These are phyloP conservation scores for Lichtheimia ornata DNA, from an alignment of 371 early-diverging fungal genomes.

Conservation along the genomic window DNA sequence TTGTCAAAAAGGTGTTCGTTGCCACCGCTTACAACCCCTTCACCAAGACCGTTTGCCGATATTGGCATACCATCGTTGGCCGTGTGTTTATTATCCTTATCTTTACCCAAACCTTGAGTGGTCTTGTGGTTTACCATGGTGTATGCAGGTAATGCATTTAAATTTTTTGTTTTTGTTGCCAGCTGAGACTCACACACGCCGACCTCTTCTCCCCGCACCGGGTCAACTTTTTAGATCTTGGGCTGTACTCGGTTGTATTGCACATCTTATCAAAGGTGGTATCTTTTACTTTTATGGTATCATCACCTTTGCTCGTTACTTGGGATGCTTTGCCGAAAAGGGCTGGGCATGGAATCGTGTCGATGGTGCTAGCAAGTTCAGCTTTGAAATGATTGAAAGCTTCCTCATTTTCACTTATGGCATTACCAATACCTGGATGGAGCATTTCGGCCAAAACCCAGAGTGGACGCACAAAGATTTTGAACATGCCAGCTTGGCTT, in stretches of 20 bases:
- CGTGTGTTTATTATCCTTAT: slow-evolving; percentile 43
- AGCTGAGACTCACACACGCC: too few relatives aligned
- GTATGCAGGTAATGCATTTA: slow-evolving; percentile 37
- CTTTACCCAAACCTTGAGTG: slow-evolving; percentile 49
- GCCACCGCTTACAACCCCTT: slow-evolving; percentile 42
- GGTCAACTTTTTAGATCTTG: slow-evolving; percentile 25
- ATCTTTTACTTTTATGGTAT: slow-evolving; percentile 54
- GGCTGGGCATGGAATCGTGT: slow-evolving; percentile 56
- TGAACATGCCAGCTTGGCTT: slow-evolving; percentile 65
- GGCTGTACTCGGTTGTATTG: slow-evolving; percentile 49
- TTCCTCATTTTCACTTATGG: slow-evolving; percentile 59
- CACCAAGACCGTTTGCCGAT: slow-evolving; percentile 41
- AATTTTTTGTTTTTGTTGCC: not conserved
- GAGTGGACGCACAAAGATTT: slow-evolving; percentile 67
- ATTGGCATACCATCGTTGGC: slow-evolving; percentile 40
- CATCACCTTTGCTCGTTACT: slow-evolving; percentile 45
- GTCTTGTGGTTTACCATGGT: slow-evolving; percentile 51
- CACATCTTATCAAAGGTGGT: slow-evolving; percentile 54
- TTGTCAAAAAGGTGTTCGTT: slow-evolving; percentile 38
- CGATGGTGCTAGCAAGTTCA: slow-evolving; percentile 35
- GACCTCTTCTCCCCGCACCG: not conserved
- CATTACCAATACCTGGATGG: slow-evolving; percentile 67
- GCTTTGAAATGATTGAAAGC: slow-evolving; percentile 53
- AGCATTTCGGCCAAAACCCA: slow-evolving; percentile 56
- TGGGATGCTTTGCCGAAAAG: slow-evolving; percentile 48